Base-by-base conservation (phyloP, 345 rosid genomes). In the Salix suchowensis region DNA sequence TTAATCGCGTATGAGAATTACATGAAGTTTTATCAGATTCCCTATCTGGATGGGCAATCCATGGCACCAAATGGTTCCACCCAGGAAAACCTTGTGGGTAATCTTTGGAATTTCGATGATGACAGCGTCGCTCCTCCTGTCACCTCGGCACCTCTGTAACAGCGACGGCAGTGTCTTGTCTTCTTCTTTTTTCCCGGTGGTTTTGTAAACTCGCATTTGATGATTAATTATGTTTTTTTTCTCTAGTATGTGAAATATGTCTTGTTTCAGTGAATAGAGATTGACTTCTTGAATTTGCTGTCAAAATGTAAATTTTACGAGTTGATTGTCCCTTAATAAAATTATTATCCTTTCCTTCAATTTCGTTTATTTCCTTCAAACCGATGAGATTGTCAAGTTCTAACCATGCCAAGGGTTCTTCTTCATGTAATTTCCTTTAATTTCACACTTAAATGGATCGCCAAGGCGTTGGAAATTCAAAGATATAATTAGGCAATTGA, bases 1-100 rank as follows among this genome's bases (percentile, higher is more conserved):
- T 88, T 93, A 23, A 85, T 87, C 86, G 93, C 89, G 3, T 93
- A 83, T 42, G 97, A 94, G 82, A 82, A 87, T 71, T 87, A 76
- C 86, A 94, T 94, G 95, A 90, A 83, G 82, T 86, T 89, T 52
- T 91, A 90, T 81, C 89, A 91, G 84, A 81, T 91, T 55, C 95
- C 97, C 8, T 88, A 87, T 83, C 84, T 90, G 6, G 95, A 91
- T 13, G 89, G 93, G n/a, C 86, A 89, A 62, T 84, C 96, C 6
- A 60, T 76, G 21, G 74, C 85, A 19, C 83, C 81, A 5, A 82
- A 76, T 70, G 50, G 52, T 65, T 55, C 76, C 3, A 81, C 67
- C 13, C 86, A 80, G 76, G 96, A 87, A 67, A 89, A 86, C 55
- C 83, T 86, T 16, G 85, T 91, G 4, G 91, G 81, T 40, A 83